These are phyloP conservation scores for Jacaranda copaia DNA, from an alignment of 257 asterid species.

Conservation along the genomic window DNA sequence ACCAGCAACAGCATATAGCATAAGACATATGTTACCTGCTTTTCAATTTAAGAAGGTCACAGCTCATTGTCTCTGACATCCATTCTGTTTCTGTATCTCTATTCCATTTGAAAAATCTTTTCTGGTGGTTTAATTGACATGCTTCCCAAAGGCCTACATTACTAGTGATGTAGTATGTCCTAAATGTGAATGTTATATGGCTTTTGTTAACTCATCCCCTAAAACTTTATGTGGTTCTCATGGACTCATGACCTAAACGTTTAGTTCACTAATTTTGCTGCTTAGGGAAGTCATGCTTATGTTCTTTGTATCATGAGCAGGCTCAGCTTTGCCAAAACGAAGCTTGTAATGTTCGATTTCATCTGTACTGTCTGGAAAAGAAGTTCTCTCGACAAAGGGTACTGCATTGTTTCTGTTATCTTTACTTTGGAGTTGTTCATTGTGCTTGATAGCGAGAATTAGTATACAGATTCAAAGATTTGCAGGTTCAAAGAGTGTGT, in stretches of 20 bases:
- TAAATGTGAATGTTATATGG: not conserved
- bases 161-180: not conserved
- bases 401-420: conserved; percentile 25
- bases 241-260: not conserved
- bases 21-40: not conserved
- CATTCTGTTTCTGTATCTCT: too few species aligned
- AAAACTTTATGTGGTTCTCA: conserved; percentile 1
- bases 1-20: not conserved
- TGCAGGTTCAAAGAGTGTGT: conserved; percentile 68
- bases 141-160: not conserved
- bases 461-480: not conserved
- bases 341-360: conserved; percentile 74
- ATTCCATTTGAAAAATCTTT: not conserved
- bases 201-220: not conserved
- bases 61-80: not conserved
- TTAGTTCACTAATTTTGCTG: conserved; percentile 15
- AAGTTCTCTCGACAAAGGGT: conserved; percentile 77
- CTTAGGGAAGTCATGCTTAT: conserved; percentile 17
- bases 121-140: not conserved
- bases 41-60: not conserved
- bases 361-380: conserved; percentile 71
- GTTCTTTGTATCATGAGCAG: conserved; percentile 46
- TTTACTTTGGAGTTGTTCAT: not conserved
- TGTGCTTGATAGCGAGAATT: conserved; percentile 21
- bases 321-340: conserved; percentile 73